These are phyloP conservation scores for Actinomucor elegans DNA, from an alignment of 371 early-diverging fungal genomes.

Conservation along the genomic window DNA sequence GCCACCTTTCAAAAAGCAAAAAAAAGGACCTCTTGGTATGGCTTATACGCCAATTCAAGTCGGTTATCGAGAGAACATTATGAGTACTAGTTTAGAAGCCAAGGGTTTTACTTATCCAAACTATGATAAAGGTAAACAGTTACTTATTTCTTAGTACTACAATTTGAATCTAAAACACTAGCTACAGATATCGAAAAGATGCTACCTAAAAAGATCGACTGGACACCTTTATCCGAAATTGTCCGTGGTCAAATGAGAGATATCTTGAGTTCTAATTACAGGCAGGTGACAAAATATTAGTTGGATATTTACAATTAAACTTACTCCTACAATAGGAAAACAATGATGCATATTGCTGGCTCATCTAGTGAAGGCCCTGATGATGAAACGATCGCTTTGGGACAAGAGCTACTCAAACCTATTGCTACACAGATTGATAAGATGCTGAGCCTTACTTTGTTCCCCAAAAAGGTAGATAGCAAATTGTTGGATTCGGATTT, in stretches of 20 bases:
- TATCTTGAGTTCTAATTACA: background rate
- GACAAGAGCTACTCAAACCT: background rate
- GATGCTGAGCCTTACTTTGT: background rate
- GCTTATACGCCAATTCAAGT: too few species aligned
- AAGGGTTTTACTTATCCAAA: too few species aligned
- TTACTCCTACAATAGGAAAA: background rate
- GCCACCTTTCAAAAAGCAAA: too few species aligned
- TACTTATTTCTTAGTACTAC: too few species aligned
- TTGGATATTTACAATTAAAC: too few species aligned
- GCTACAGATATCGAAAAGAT: background rate
- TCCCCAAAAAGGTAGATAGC: background rate
- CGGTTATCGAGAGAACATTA: too few species aligned
- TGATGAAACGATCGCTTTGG: background rate
- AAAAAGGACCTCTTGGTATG: too few species aligned
- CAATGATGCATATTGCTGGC: background rate
- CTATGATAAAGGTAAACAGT: too few species aligned
- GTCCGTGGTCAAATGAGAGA: background rate
- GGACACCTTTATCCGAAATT: background rate
- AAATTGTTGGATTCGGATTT: background rate
- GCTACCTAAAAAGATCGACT: background rate
- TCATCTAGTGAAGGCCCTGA: background rate
- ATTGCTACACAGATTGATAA: background rate
- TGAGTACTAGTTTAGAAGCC: too few species aligned
- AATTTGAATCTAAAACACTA: too few species aligned
- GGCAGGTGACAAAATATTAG: too few species aligned